Evolutionary conservation across 768 basidiomycete species (phyloP).

Genomic region (Pisolithus marmoratus): DNA sequence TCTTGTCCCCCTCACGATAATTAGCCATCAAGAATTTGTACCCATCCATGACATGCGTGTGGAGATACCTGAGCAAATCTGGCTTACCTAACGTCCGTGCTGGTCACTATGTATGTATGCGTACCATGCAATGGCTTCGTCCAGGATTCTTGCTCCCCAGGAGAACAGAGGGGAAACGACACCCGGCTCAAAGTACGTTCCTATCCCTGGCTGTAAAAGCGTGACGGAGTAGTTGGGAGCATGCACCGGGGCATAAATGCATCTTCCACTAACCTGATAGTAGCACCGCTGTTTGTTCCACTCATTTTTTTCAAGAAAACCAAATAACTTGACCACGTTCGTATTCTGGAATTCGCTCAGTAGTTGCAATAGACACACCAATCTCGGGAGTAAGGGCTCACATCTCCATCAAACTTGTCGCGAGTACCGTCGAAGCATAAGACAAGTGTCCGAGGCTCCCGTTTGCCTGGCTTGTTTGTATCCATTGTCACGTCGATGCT

Average conservation of each 20-base stretch:
- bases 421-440: slow-evolving; percentile 71
- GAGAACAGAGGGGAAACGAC: slow-evolving; percentile 57
- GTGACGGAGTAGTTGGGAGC: not conserved
- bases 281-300: slow-evolving; percentile 55
- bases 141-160: slow-evolving; percentile 56
- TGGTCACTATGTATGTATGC: slow-evolving; percentile 8
- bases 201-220: slow-evolving; percentile 39
- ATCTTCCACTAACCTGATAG: slow-evolving; percentile 56
- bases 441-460: slow-evolving; percentile 41
- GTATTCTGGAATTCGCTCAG: slow-evolving; percentile 40
- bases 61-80: slow-evolving; percentile 50
- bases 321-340: slow-evolving; percentile 67
- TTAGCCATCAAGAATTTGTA: slow-evolving; percentile 79
- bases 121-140: slow-evolving; percentile 70
- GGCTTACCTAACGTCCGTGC: not conserved
- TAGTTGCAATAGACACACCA: not conserved
- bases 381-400: slow-evolving; percentile 21
- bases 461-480: not conserved
- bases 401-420: slow-evolving; percentile 43
- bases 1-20: slow-evolving; percentile 62
- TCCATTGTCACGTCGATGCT: not conserved
- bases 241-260: not conserved
- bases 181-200: slow-evolving; percentile 53
- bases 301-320: slow-evolving; percentile 53
- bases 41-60: slow-evolving; percentile 66